Evolutionary conservation across 441 rosid genomes (phyloP), one percentile per base, ranked within the genome.

Genomic region (Aleurites moluccanus): DNA sequence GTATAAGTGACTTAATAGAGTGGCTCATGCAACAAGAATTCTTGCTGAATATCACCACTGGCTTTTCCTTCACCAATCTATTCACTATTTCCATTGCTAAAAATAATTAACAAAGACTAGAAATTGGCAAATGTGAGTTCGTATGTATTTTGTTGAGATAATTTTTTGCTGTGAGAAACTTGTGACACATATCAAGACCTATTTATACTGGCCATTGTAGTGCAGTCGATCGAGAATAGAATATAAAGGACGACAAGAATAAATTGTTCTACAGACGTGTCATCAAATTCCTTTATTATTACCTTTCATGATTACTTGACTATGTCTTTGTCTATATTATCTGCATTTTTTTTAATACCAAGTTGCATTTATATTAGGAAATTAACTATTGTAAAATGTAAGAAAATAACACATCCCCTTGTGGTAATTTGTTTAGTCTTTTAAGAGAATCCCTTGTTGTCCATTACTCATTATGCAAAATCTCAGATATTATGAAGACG

Each of bases 21-120:
- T 91, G 85, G 82, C 93, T 80, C 89, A 88, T 88, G 80, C 92
- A 89, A 69, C 96, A 91, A n/a, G 81, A 72, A 80, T 83, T 91
- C 87, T 83, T 89, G 88, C 90, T 89, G 81, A 89, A 91, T 0
- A 91, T 78, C 83, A 88, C 96, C 73, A 87, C 87, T 16, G 93
- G 89, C 82, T 79, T 86, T 10, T 88, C 91, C 47, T 64, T 81
- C 7, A 83, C 83, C 83, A 90, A 76, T 49, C 72, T 50, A n/a
- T 70, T 78, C 67, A 85, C 85, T 33, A 52, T 64, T 56, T 79
- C 80, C 77, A 89, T 80, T 30, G 38, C 64, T 70, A 49, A 18
- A 47, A 47, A 35, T 67, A 47, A 38, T 38, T 38, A 38, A 38
- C 2, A 13, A 50, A 28, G 15, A 20, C 18, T 30, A 16, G 25